Conservation (phyloP, 2,329 filamentous ascomycete species). For the Penicillium occitanis region DNA sequence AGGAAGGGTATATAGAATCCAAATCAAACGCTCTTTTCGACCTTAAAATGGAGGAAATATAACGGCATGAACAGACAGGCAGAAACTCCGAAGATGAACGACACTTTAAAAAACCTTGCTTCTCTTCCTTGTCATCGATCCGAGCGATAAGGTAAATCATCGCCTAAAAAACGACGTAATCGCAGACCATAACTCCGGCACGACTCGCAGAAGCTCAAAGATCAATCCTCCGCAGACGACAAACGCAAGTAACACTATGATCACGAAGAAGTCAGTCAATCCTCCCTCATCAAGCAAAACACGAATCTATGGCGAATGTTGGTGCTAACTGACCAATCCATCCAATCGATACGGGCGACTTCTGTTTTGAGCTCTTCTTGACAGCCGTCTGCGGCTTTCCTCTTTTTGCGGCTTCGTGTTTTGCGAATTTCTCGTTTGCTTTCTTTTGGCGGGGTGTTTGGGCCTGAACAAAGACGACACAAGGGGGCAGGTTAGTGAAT, state of each 20-base stretch:
- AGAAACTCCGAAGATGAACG: neutral
- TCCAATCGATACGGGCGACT: slow-evolving; percentile 55
- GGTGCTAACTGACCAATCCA: slow-evolving; percentile 58
- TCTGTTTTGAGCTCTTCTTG: slow-evolving; percentile 50
- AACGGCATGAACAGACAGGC: neutral
- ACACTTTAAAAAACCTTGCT: neutral
- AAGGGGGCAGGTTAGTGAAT: neutral
- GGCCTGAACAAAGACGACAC: slow-evolving; percentile 40
- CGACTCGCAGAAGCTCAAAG: slow-evolving; percentile 55
- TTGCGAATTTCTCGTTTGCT: slow-evolving; percentile 63
- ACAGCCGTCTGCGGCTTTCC: slow-evolving; percentile 51
- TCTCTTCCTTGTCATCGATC: neutral
- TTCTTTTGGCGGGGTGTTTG: slow-evolving; percentile 67
- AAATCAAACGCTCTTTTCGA: slow-evolving; percentile 9
- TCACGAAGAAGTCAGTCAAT: slow-evolving; percentile 21
- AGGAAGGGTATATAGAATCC: slow-evolving; percentile 9
- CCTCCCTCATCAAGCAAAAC: neutral
- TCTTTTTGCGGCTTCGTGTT: slow-evolving; percentile 59
- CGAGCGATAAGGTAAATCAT: neutral
- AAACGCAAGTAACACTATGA: slow-evolving; percentile 60
- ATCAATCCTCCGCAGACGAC: slow-evolving; percentile 62
- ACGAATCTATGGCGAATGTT: neutral
- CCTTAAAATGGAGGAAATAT: neutral
- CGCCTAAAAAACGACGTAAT: slow-evolving; percentile 29
- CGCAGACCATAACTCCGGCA: slow-evolving; percentile 43